Evolutionary conservation across 169 alveolate genomes (phyloP), one percentile per base, ranked within the genome.

Genomic region (Eimeria mitis): DNA sequence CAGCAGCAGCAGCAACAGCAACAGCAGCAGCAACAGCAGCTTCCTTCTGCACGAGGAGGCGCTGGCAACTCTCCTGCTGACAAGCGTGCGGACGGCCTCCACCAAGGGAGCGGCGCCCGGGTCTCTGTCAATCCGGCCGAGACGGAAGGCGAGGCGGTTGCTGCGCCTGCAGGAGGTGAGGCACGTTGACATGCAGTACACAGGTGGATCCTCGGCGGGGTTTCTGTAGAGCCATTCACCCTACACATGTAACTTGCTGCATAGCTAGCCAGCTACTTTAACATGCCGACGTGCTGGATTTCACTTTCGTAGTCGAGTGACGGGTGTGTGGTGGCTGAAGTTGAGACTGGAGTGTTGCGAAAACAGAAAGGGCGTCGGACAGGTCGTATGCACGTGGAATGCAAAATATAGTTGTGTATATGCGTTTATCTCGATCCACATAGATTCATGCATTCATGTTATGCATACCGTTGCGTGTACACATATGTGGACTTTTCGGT

Each of bases 131-230:
- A 47, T 31, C 89, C 89, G 14, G 89, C 89, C 31, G 89, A 79
- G 47, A 52, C 49, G 4, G 89, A 79, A 21, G 44, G n/a, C 40
- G 79, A 84, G 61, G 28, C 91, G 0, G 75, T 61, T 31, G 4
- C 90, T 31, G 90, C 90, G 14, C 78, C 78, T 68, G 56, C 79
- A 37, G 79, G 75, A 84, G 91, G 91, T 84, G 79, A 84, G 91
- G 56, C 25, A 16, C 44, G 14, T 19, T 56, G 73, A 52, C 40
- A 16, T 19, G 37, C 40, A 21, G 25, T 34, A 21, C 78, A 31
- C 47, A n/a, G 25, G 28, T 68, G 28, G 78, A 13, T 25, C 1
- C 78, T 31, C 5, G 76, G 76, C 21, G 76, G 31, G 76, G 47
- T 65, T 65, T 31, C 76, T 4, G 76, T 5, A 1, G 28, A n/a